Conservation (phyloP, 768 basidiomycete species). For the Leccinum uliginosum region DNA sequence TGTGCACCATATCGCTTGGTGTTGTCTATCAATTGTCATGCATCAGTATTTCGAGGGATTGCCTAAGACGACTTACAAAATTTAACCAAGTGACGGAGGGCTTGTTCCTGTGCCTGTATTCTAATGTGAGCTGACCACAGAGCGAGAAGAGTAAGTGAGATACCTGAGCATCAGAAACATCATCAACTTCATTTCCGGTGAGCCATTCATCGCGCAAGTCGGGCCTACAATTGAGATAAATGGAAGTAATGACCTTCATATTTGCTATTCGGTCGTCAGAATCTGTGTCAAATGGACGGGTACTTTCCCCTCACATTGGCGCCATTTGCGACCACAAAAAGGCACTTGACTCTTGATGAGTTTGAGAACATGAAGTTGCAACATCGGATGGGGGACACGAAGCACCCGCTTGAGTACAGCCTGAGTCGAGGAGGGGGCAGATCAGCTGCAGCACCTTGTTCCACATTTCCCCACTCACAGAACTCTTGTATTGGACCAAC, state of each 20-base stretch:
- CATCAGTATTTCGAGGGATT: constrained; percentile 4
- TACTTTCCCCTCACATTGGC: constrained; percentile 66
- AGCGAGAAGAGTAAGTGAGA: constrained; percentile 12
- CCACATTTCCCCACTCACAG: constrained; percentile 48
- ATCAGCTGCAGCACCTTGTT: constrained; percentile 4
- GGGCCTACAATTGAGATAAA: constrained; percentile 95
- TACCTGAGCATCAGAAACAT: constrained; percentile 87
- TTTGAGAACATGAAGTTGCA: constrained; percentile 93
- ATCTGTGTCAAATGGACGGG: background rate
- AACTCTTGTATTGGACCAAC: constrained; percentile 97
- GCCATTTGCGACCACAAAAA: constrained; percentile 96
- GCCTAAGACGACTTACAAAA: constrained; percentile 64
- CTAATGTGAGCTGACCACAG: constrained; percentile 9
- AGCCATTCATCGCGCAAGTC: constrained; percentile 98
- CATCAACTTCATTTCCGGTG: constrained; percentile 87
- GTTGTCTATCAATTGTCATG: constrained; percentile 59
- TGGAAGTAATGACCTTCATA: constrained; percentile 99
- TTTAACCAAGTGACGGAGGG: constrained; percentile 87
- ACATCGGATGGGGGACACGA: constrained; percentile 87
- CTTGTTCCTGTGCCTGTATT: constrained; percentile 86
- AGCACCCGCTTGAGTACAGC: constrained; percentile 94
- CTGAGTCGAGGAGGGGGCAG: constrained; percentile 38
- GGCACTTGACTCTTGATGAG: constrained; percentile 99
- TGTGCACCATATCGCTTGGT: constrained; percentile 78
- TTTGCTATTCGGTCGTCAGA: constrained; percentile 58